Percentiles rank a stretch among this genome's conserved stretches.
Evolutionary conservation across 495 filamentous ascomycete species (phyloP).

Genomic region (Rhypophila decipiens): DNA sequence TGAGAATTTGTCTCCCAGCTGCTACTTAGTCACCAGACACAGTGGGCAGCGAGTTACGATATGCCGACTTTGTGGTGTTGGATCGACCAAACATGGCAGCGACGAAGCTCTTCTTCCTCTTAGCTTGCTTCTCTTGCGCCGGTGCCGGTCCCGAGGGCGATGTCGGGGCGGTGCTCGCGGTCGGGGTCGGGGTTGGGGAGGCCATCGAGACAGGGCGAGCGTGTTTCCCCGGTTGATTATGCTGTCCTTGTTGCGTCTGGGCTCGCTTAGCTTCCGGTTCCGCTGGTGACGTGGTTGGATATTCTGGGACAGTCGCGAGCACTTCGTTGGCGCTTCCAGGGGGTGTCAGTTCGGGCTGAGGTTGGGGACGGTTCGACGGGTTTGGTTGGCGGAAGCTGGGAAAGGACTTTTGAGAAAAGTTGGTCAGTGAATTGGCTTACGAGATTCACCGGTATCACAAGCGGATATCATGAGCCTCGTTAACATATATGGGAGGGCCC

Average conservation of each 20-base stretch:
- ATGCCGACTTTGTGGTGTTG: constrained; percentile 8
- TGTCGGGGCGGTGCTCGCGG: no score
- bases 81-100: constrained; percentile 39
- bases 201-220: no score
- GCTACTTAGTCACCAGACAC: no score
- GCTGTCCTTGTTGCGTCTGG: background rate
- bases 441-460: no score
- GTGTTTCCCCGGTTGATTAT: no score
- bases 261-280: background rate
- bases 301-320: constrained; percentile 13
- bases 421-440: no score
- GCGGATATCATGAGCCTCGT: no score
- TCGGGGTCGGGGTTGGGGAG: no score
- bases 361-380: background rate
- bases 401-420: constrained; percentile 18
- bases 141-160: background rate
- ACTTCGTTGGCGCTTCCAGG: constrained; percentile 19
- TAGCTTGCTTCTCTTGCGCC: constrained; percentile 24
- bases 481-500: no score
- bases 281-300: background rate
- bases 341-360: constrained; percentile 18
- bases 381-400: constrained; percentile 12
- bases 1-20: background rate
- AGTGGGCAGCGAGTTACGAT: no score
- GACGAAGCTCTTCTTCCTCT: constrained; percentile 48